phyloP scores from a whole-genome alignment of 208 protist species.

The Acanthamoeba healyi region DNA sequence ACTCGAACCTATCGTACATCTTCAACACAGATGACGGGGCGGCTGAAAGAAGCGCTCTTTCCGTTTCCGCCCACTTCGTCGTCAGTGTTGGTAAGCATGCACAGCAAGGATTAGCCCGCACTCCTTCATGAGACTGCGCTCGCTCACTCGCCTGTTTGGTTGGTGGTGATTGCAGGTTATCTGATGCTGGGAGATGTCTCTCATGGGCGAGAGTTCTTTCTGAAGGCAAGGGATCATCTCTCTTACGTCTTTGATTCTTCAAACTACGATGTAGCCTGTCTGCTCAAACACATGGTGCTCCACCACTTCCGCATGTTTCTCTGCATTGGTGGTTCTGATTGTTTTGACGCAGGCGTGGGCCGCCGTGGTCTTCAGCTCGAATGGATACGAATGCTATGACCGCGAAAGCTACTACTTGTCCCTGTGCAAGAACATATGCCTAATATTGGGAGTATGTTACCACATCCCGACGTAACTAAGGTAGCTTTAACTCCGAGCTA shows the following conservation, averaged over 20 bases:
- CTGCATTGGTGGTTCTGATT: background rate
- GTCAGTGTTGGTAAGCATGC: background rate
- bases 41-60: constrained; percentile 53
- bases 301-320: no score
- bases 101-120: background rate
- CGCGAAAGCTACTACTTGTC: background rate
- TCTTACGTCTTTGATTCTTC: constrained; percentile 50
- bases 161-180: background rate
- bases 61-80: background rate
- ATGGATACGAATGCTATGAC: background rate
- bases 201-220: constrained; percentile 28
- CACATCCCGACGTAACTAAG: background rate
- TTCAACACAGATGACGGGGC: constrained; percentile 7
- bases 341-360: background rate
- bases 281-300: background rate
- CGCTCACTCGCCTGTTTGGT: background rate
- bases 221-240: background rate
- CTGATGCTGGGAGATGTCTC: constrained; percentile 3
- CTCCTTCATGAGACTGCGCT: background rate
- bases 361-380: background rate
- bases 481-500: background rate
- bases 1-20: background rate
- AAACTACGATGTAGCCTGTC: constrained; percentile 24
- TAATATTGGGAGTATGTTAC: background rate
- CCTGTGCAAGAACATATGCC: constrained; percentile 40